Evolutionary conservation across 805 yeast species (phyloP).

Genomic region (Schwanniomyces sp.): DNA sequence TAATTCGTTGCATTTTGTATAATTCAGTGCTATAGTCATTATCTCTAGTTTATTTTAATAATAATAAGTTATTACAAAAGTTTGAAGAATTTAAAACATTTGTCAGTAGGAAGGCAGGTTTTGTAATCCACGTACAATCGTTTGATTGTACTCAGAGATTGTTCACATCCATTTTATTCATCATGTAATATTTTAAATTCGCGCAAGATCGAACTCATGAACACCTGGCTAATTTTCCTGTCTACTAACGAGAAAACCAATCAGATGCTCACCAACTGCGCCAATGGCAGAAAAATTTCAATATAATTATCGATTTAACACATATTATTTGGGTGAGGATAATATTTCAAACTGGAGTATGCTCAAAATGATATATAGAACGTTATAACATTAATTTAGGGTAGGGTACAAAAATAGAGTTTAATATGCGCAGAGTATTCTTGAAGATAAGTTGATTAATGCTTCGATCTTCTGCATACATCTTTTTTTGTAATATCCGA

Average conservation of each 20-base stretch:
- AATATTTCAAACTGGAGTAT: no score
- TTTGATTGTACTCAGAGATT: constrained; percentile 46
- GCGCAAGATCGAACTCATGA: constrained; percentile 17
- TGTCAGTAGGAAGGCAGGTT: constrained; percentile 53
- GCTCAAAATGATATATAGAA: no score
- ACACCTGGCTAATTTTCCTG: constrained; percentile 1
- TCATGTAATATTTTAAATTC: constrained; percentile 27
- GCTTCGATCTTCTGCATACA: no score
- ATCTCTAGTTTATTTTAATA: not conserved
- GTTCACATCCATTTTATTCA: constrained; percentile 51
- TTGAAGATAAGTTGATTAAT: no score
- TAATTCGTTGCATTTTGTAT: constrained; percentile 1
- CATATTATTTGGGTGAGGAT: no score
- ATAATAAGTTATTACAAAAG: not conserved
- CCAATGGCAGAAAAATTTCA: constrained; percentile 5
- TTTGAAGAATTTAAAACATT: constrained; percentile 15
- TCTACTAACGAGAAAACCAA: constrained; percentile 2
- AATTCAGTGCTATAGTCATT: not conserved
- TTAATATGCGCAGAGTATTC: no score
- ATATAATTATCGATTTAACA: not conserved
- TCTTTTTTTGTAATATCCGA: no score
- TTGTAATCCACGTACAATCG: constrained; percentile 44
- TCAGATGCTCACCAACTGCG: constrained; percentile 11
- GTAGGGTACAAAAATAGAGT: no score
- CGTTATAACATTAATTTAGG: no score